Base-by-base conservation (phyloP, 495 filamentous ascomycete genomes). In the Talaromyces adpressus region DNA sequence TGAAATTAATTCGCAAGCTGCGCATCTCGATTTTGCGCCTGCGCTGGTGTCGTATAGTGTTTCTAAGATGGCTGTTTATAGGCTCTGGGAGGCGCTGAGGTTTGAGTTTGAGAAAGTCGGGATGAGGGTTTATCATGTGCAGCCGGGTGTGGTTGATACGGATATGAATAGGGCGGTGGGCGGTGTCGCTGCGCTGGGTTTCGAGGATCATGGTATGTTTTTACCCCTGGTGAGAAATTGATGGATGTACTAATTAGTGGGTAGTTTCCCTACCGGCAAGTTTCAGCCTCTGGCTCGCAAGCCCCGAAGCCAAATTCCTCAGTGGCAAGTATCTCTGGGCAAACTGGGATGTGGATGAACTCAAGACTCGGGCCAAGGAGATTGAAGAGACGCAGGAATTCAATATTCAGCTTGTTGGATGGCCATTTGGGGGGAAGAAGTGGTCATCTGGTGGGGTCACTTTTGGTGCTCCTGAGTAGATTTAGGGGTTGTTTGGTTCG, bases 261-360 rank as follows among this genome's bases (percentile, higher is more conserved):
- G 9, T 58, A 70, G 71, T 69, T n/a, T 67, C 65, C 36, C 68
- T 72, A 3, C 68, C 68, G 1, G 68, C 63, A 1, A 61, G 59
- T 32, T 73, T 72, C 45, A 62, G 56, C 59, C 68, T 83, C 1
- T 82, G 76, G 70, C 71, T 82, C 52, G 67, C 73, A 53, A 74
- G 70, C 12, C 67, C 71, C 45, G 67, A 81, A 65, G 75, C 79
- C n/a, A 67, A 61, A 16, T 82, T 79, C 47, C 57, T 82, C 63
- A 78, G 73, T n/a, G 76, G 81, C 0, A 70, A 76, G 59, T 78
- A 74, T 59, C 61, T 82, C 20, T 70, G 67, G 64, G 72, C 71
- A 4, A 80, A 82, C 39, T 84, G 79, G 81, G 82, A 85, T 57
- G 78, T 77, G 67, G 70, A 72, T 5, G 86, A 86, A 65, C 77